Percentiles rank a stretch among this genome's conserved stretches.
Evolutionary conservation across 805 yeast species (phyloP).

Genomic region (Osmozyma mogii): DNA sequence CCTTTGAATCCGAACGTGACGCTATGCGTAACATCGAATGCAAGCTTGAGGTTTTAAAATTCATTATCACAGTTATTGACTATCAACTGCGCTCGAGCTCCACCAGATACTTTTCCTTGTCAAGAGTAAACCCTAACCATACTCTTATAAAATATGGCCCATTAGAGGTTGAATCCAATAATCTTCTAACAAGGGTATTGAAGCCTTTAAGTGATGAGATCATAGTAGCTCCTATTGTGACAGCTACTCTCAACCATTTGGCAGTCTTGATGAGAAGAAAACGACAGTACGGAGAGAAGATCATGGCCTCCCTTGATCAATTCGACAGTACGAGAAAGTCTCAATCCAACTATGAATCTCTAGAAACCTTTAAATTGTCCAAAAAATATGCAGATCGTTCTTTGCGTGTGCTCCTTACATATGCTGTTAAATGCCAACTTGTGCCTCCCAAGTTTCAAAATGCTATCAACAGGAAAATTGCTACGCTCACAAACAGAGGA

Average conservation of each 20-base stretch:
- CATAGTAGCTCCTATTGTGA: constrained; percentile 44
- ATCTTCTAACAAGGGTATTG: constrained; percentile 58
- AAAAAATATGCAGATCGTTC: constrained; percentile 59
- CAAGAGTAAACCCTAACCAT: constrained; percentile 49
- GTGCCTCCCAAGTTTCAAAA: constrained; percentile 27
- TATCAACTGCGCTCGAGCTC: constrained; percentile 38
- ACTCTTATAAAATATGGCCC: constrained; percentile 48
- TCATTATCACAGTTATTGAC: constrained; percentile 44
- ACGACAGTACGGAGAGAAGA: constrained; percentile 49
- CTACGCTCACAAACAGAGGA: constrained; percentile 26
- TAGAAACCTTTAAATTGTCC: constrained; percentile 44
- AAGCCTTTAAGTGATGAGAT: constrained; percentile 49
- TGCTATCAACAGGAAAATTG: constrained; percentile 21
- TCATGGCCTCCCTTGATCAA: constrained; percentile 50
- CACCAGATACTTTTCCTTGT: constrained; percentile 37
- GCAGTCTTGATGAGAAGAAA: constrained; percentile 59
- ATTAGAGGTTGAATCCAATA: constrained; percentile 63
- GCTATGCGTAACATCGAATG: constrained; percentile 45
- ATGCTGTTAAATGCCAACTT: constrained; percentile 27
- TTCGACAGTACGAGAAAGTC: constrained; percentile 53
- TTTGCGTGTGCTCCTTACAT: constrained; percentile 37
- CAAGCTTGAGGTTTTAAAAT: constrained; percentile 64
- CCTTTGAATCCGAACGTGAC: constrained; percentile 43
- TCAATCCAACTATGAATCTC: constrained; percentile 40
- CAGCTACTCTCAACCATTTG: constrained; percentile 62